phyloP scores from a whole-genome alignment of 257 asterid species.

The Knoxia roxburghii region DNA sequence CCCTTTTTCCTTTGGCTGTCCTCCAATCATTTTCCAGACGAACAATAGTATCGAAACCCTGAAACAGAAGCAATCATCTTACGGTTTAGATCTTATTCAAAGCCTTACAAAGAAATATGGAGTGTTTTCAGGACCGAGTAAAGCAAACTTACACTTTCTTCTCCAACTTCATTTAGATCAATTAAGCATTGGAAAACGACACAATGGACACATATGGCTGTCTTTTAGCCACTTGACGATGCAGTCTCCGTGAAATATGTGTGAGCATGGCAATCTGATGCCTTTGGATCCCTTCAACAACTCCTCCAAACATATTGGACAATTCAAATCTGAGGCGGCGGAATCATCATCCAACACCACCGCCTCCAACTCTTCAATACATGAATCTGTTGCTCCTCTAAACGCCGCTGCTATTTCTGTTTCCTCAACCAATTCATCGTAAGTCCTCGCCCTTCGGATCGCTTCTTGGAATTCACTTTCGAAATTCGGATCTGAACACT shows the following conservation, averaged over 20 bases:
- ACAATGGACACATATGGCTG: too few relatives aligned
- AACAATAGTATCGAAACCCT: slow-evolving; percentile 28
- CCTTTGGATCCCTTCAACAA: too few relatives aligned
- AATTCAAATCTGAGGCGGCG: too few relatives aligned
- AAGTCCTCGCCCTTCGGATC: background rate
- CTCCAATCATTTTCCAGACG: slow-evolving; percentile 41
- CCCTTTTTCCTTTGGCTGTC: slow-evolving; percentile 8
- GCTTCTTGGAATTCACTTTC: background rate
- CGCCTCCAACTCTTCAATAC: too few relatives aligned
- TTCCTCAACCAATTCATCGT: background rate
- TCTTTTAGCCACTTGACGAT: too few relatives aligned
- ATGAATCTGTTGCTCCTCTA: too few relatives aligned
- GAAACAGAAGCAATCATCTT: background rate
- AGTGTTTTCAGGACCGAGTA: background rate
- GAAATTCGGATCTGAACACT: background rate
- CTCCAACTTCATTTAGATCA: slow-evolving; percentile 30
- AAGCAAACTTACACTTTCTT: slow-evolving; percentile 13
- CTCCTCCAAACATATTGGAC: too few relatives aligned
- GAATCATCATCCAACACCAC: too few relatives aligned
- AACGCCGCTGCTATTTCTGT: background rate
- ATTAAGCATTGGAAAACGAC: too few relatives aligned
- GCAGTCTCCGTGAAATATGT: too few relatives aligned
- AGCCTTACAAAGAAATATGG: background rate
- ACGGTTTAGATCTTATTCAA: background rate
- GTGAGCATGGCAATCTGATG: too few relatives aligned